Evolutionary conservation across 1,284 basidiomycete species (phyloP).

Genomic region (Trichosporon sp.): DNA sequence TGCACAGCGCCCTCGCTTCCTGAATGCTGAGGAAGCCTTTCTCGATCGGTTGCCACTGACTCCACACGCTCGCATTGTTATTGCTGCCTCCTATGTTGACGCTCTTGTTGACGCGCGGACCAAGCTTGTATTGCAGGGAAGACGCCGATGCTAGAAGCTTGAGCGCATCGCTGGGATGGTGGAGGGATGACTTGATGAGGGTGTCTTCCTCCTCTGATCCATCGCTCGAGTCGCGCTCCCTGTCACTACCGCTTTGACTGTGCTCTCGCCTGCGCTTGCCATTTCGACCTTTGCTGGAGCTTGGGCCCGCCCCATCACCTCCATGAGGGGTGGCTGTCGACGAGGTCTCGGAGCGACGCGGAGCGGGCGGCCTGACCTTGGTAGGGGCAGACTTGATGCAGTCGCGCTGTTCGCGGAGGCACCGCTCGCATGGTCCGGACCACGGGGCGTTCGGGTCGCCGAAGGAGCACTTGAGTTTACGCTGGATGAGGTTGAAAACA

Average conservation of each 20-base stretch:
- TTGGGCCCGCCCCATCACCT: background rate
- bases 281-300: slow-evolving; percentile 6
- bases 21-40: slow-evolving; percentile 23
- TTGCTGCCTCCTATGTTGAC: background rate
- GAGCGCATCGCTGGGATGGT: slow-evolving; percentile 30
- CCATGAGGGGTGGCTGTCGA: background rate
- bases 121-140: slow-evolving; percentile 25
- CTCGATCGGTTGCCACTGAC: slow-evolving; percentile 24
- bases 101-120: background rate
- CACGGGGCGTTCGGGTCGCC: slow-evolving; percentile 31
- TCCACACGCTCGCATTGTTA: slow-evolving; percentile 24
- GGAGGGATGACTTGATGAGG: slow-evolving; percentile 25
- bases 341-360: background rate
- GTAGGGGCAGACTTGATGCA: slow-evolving; percentile 26
- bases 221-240: slow-evolving; percentile 9
- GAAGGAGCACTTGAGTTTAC: slow-evolving; percentile 32
- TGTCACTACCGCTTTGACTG: slow-evolving; percentile 7
- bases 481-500: slow-evolving; percentile 18
- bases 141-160: slow-evolving; percentile 26
- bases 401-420: slow-evolving; percentile 28
- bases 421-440: slow-evolving; percentile 31
- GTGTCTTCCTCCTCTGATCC: slow-evolving; percentile 16
- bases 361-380: slow-evolving; percentile 11
- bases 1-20: slow-evolving; percentile 24
- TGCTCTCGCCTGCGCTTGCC: background rate